Conservation (phyloP, 2,329 filamentous ascomycete genomes). For the Aspergillus sp. region DNA sequence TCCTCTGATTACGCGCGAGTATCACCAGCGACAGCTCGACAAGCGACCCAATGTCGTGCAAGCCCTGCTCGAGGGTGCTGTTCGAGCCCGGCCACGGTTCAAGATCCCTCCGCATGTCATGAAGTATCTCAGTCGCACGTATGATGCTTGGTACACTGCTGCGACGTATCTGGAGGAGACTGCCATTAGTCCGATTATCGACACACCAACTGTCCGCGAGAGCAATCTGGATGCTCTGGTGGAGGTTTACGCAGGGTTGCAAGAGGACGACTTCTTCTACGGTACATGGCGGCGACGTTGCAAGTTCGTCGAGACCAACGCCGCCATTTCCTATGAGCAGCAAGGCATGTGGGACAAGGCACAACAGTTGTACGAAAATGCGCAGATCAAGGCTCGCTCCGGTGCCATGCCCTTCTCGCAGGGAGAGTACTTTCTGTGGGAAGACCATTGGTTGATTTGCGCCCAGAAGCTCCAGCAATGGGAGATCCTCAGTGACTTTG, state of each 20-base stretch:
- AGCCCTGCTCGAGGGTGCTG: constrained; percentile 79
- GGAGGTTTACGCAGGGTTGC: constrained; percentile 80
- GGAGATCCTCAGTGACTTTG: constrained; percentile 96
- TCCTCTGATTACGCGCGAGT: constrained; percentile 86
- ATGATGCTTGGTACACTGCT: constrained; percentile 96
- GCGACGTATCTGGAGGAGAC: constrained; percentile 83
- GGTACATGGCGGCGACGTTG: constrained; percentile 92
- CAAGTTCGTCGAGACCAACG: constrained; percentile 96
- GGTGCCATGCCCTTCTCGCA: constrained; percentile 94
- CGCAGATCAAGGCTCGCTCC: constrained; percentile 93
- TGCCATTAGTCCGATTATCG: constrained; percentile 74
- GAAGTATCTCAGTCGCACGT: constrained; percentile 89
- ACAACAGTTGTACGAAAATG: constrained; percentile 91
- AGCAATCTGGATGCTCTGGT: constrained; percentile 95
- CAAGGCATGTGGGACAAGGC: constrained; percentile 99
- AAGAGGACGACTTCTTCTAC: constrained; percentile 96
- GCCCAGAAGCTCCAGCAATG: constrained; percentile 98
- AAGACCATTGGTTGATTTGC: constrained; percentile 97
- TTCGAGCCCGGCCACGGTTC: constrained; percentile 76
- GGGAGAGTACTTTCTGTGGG: constrained; percentile 98
- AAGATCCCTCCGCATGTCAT: constrained; percentile 93
- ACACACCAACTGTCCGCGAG: constrained; percentile 77
- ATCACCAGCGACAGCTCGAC: constrained; percentile 88
- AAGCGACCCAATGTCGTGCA: constrained; percentile 93
- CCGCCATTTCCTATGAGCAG: constrained; percentile 94